Percentiles rank a stretch among this genome's conserved stretches.
These are phyloP conservation scores for Aspergillus terreus DNA, from an alignment of 2,329 filamentous ascomycete genomes.

Conservation along the genomic window DNA sequence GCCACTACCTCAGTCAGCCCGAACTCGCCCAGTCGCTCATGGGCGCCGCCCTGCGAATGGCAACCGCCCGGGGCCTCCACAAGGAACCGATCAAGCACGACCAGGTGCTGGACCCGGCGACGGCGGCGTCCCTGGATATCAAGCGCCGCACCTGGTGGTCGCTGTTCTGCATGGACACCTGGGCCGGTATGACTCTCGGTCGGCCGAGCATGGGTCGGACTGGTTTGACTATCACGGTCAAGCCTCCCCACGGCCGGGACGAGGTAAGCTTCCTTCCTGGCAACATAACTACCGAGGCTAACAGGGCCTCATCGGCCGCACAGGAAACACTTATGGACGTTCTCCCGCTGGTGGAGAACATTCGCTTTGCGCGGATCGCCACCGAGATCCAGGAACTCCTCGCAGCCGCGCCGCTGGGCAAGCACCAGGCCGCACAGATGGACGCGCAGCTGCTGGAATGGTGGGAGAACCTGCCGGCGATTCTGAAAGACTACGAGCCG, in stretches of 20 bases:
- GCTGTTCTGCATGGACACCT: conserved; percentile 69
- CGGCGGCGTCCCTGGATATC: conserved; percentile 55
- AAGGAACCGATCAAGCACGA: conserved; percentile 54
- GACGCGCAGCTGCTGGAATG: conserved; percentile 68
- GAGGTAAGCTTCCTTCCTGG: conserved; percentile 20
- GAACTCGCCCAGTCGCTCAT: conserved; percentile 73
- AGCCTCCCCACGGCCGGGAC: conserved; percentile 53
- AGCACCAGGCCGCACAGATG: conserved; percentile 59
- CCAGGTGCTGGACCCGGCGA: conserved; percentile 42
- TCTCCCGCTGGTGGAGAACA: conserved; percentile 69
- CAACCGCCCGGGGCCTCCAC: conserved; percentile 67
- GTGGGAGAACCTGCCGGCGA: conserved; percentile 67
- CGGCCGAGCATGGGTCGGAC: conserved; percentile 66
- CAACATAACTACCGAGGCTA: conserved; percentile 10
- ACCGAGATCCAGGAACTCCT: conserved; percentile 74
- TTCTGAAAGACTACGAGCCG: conserved; percentile 61
- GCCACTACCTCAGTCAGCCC: conserved; percentile 73
- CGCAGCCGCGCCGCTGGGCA: conserved; percentile 64
- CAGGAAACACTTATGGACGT: conserved; percentile 60
- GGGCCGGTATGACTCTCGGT: conserved; percentile 68
- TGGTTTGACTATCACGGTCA: conserved; percentile 64
- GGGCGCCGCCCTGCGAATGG: conserved; percentile 69
- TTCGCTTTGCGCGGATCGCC: conserved; percentile 74
- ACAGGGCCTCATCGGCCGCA: not conserved
- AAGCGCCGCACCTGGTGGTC: conserved; percentile 71